These are phyloP conservation scores for Leishmania lainsoni DNA, from an alignment of 208 protist genomes.

Conservation along the genomic window DNA sequence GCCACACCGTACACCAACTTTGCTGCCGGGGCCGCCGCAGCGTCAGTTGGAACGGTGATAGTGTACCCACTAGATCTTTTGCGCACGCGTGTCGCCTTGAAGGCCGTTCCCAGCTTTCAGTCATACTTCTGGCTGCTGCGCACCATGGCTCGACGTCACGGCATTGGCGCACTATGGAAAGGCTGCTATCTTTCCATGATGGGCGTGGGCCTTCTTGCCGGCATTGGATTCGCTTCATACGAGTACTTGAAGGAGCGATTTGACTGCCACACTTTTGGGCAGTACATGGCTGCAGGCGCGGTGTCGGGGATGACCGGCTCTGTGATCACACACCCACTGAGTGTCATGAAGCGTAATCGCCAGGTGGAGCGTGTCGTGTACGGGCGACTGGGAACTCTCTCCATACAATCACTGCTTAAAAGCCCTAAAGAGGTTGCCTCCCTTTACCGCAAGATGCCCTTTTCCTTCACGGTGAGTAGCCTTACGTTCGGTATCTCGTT, in stretches of 20 bases:
- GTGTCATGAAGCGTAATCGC: conserved; percentile 80
- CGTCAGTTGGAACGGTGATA: conserved; percentile 77
- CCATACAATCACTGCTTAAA: conserved; percentile 50
- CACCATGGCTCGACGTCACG: conserved; percentile 57
- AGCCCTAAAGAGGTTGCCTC: conserved; percentile 49
- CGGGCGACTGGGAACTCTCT: conserved; percentile 33
- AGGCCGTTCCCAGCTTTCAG: conserved; percentile 47
- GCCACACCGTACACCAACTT: conserved; percentile 78
- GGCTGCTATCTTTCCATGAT: conserved; percentile 88
- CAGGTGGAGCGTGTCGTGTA: conserved; percentile 73
- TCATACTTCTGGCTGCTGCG: conserved; percentile 84
- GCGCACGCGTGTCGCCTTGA: conserved; percentile 76
- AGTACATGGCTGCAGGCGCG: conserved; percentile 71
- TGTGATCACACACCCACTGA: conserved; percentile 87
- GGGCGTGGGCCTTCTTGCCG: conserved; percentile 87
- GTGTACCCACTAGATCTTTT: conserved; percentile 95
- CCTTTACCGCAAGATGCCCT: conserved; percentile 78
- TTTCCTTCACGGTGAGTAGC: conserved; percentile 66
- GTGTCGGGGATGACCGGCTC: conserved; percentile 76
- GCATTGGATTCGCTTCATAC: conserved; percentile 90
- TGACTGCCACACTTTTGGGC: conserved; percentile 62
- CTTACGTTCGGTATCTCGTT: conserved; percentile 84
- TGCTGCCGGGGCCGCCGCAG: conserved; percentile 80
- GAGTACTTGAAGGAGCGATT: conserved; percentile 82
- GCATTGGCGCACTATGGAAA: conserved; percentile 65